Conservation (phyloP, 257 asterid species). For the Solanum appendiculatum region DNA sequence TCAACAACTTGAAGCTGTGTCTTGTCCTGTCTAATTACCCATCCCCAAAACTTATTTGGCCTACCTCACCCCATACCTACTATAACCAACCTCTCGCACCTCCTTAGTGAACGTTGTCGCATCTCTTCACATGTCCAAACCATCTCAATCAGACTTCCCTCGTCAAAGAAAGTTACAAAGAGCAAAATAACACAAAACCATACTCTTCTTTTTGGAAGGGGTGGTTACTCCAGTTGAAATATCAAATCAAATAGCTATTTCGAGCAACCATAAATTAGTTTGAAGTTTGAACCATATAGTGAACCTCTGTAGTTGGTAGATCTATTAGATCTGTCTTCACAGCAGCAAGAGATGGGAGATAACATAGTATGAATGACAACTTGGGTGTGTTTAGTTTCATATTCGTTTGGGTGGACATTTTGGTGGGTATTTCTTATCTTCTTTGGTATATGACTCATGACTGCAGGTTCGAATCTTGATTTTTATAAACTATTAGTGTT, state of each 20-base stretch:
- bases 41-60: not conserved
- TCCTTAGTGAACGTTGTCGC: no score
- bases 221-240: not conserved
- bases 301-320: not conserved
- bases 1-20: not conserved
- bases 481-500: not conserved
- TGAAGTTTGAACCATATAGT: not conserved
- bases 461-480: slow-evolving; percentile 45
- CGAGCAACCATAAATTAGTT: not conserved
- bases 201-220: not conserved
- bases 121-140: not conserved
- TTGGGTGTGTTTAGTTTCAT: no score
- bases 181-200: not conserved
- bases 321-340: no score
- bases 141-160: not conserved
- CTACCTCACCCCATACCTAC: not conserved
- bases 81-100: not conserved
- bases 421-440: no score
- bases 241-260: not conserved
- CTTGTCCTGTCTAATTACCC: not conserved
- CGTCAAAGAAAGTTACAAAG: not conserved
- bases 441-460: no score
- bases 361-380: no score
- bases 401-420: no score
- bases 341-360: not conserved